A percentile compares a stretch with the other conserved stretches of the same genome.
Conservation (phyloP, 23 red algal species). For the Cyanidioschyzon merolae region DNA sequence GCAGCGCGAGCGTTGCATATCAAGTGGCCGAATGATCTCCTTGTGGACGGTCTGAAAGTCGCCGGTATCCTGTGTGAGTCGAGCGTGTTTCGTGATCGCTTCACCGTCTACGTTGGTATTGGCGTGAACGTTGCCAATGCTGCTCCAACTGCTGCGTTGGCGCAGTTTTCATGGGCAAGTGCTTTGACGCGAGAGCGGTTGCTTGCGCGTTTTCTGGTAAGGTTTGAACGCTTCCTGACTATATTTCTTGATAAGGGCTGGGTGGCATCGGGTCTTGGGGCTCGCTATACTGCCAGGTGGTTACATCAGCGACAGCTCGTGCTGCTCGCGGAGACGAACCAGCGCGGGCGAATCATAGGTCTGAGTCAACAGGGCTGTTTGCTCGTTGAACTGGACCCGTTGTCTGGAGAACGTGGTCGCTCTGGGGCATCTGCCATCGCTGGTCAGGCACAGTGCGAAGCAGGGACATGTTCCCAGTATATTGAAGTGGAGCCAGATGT, state of each 20-base stretch:
- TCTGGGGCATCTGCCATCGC: background rate
- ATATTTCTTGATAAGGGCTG: constrained; percentile 27
- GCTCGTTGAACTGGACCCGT: background rate
- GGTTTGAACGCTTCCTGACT: constrained; percentile 30
- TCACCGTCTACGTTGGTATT: constrained; percentile 59
- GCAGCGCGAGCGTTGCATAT: constrained; percentile 22
- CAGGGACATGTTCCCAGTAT: background rate
- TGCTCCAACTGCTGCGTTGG: constrained; percentile 31
- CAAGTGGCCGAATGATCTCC: constrained; percentile 94
- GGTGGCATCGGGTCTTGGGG: constrained; percentile 20
- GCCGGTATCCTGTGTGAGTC: constrained; percentile 72
- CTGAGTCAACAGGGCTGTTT: background rate
- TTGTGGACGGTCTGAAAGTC: constrained; percentile 41
- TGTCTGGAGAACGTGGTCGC: background rate
- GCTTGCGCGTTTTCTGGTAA: constrained; percentile 30
- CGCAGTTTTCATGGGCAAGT: background rate
- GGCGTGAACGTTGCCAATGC: constrained; percentile 72
- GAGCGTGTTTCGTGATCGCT: constrained; percentile 13
- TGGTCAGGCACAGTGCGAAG: background rate
- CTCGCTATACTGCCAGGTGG: constrained; percentile 46
- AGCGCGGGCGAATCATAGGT: background rate
- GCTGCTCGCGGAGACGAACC: constrained; percentile 18
- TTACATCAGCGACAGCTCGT: constrained; percentile 53
- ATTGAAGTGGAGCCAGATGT: constrained; percentile 23
- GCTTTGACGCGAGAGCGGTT: constrained; percentile 28